These are phyloP conservation scores for Penicillium brevicompactum DNA, from an alignment of 2,329 filamentous ascomycete species.

Conservation along the genomic window DNA sequence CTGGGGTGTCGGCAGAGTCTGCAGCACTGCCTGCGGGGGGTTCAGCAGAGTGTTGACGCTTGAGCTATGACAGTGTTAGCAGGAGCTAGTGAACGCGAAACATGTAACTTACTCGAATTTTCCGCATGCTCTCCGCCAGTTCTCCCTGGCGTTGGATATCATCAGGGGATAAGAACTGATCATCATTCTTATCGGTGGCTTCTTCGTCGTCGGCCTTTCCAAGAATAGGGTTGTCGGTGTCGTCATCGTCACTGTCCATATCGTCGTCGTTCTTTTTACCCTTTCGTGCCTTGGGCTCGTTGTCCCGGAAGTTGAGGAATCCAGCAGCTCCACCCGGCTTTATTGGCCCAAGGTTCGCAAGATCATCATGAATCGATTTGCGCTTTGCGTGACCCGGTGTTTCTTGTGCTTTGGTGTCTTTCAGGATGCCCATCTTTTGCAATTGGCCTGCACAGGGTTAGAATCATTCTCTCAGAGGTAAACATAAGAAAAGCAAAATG, in stretches of 20 bases:
- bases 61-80: constrained; percentile 52
- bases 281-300: constrained; percentile 55
- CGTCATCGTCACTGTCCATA: constrained; percentile 77
- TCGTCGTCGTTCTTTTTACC: constrained; percentile 65
- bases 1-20: constrained; percentile 40
- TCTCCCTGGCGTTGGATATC: constrained; percentile 63
- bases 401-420: constrained; percentile 63
- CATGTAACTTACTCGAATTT: constrained; percentile 61
- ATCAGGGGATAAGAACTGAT: constrained; percentile 58
- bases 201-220: constrained; percentile 65
- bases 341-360: constrained; percentile 79
- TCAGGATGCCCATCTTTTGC: constrained; percentile 90
- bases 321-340: constrained; percentile 87
- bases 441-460: constrained; percentile 71
- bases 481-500: not conserved
- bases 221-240: constrained; percentile 61
- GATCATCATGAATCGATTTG: constrained; percentile 80
- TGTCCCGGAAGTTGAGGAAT: constrained; percentile 84
- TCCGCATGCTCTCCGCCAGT: constrained; percentile 64
- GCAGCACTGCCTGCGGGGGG: constrained; percentile 45
- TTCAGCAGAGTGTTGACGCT: constrained; percentile 67
- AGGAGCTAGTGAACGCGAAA: not conserved
- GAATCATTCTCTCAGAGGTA: not conserved
- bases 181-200: constrained; percentile 52
- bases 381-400: constrained; percentile 69